Evolutionary conservation across 805 yeast genomes (phyloP).

Genomic region (Ogataea wickerhamii): DNA sequence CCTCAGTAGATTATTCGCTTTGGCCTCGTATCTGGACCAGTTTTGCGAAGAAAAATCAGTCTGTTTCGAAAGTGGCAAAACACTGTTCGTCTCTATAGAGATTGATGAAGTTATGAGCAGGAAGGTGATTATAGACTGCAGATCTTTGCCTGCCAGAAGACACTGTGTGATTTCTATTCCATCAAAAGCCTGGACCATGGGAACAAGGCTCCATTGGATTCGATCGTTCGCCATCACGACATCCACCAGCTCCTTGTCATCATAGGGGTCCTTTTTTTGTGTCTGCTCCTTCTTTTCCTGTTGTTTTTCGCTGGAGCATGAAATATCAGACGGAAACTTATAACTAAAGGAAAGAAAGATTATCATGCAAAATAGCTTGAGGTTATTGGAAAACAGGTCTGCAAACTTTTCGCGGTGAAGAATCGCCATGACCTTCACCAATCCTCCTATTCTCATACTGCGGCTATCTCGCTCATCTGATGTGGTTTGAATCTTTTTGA

Average conservation of each 20-base stretch:
- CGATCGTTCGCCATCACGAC: conserved; percentile 21
- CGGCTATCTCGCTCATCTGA: conserved; percentile 9
- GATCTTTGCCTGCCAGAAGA: conserved; percentile 36
- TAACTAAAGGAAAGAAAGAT: conserved; percentile 43
- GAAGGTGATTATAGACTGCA: conserved; percentile 47
- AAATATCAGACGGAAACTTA: conserved; percentile 6
- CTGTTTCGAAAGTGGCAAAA: conserved; percentile 16
- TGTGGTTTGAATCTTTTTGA: conserved; percentile 4
- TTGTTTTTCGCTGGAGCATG: conserved; percentile 7
- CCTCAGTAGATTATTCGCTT: conserved; percentile 45
- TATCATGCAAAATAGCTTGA: conserved; percentile 38
- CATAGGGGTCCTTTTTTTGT: background rate
- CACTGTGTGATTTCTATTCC: conserved; percentile 37
- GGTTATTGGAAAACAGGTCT: conserved; percentile 31
- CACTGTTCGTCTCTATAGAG: conserved; percentile 14
- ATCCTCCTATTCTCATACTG: conserved; percentile 35
- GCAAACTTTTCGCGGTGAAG: conserved; percentile 42
- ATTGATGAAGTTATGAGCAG: conserved; percentile 42
- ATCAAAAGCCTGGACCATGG: conserved; percentile 41
- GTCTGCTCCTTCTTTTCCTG: conserved; percentile 6
- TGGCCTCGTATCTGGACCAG: conserved; percentile 42
- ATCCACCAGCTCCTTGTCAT: conserved; percentile 15
- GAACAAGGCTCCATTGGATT: conserved; percentile 31
- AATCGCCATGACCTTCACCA: conserved; percentile 42
- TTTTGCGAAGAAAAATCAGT: conserved; percentile 24